Conservation (phyloP, 2,329 filamentous ascomycete species). For the Byssochlamys sp. region DNA sequence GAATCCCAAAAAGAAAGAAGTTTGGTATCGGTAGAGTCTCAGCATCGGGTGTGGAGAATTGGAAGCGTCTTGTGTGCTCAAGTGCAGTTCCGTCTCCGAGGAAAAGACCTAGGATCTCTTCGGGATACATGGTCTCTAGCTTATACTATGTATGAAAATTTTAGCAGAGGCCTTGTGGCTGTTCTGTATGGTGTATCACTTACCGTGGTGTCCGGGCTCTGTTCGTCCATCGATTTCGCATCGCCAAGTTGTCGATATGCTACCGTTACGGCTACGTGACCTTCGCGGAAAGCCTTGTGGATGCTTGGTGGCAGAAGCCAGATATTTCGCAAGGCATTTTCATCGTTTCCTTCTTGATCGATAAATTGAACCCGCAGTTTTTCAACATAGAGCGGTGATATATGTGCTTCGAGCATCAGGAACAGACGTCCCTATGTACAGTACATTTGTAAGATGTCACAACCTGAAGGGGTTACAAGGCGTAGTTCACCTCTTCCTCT, state of each 20-base stretch:
- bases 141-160: neutral
- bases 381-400: constrained; percentile 1
- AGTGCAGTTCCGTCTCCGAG: constrained; percentile 1
- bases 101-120: neutral
- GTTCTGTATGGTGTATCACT: neutral
- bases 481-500: neutral
- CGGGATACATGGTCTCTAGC: neutral
- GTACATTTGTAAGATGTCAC: neutral
- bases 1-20: constrained; percentile 5
- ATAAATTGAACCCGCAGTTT: neutral
- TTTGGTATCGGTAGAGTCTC: constrained; percentile 2
- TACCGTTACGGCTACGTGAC: constrained; percentile 3
- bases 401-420: constrained; percentile 3
- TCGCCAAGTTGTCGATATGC: neutral
- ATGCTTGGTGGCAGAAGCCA: constrained; percentile 5
- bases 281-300: constrained; percentile 4
- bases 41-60: constrained; percentile 2
- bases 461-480: neutral
- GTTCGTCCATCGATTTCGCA: neutral
- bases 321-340: constrained; percentile 2
- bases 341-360: neutral
- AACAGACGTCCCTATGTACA: constrained; percentile 1
- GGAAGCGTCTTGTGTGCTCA: neutral
- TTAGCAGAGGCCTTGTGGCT: neutral
- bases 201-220: neutral